Base-by-base conservation (phyloP, 2,329 filamentous ascomycete genomes). In the Cercospora berteroae region DNA sequence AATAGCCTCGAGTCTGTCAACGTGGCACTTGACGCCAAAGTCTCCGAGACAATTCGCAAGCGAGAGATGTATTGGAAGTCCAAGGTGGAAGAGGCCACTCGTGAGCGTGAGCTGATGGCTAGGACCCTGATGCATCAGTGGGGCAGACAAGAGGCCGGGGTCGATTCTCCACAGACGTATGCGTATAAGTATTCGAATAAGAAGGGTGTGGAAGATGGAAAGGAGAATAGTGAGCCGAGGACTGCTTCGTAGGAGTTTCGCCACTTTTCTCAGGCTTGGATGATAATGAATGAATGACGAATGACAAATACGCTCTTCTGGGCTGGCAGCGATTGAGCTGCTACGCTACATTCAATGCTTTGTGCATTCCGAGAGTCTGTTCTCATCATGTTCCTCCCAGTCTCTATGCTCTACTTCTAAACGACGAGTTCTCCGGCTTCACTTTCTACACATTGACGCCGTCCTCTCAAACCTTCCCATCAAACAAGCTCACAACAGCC, bases 401-500 rank as follows among this genome's bases (percentile, higher is more conserved):
- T 39, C 36, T 39, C 44, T 50, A 23, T 50, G 12, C 20, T 50
- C 48, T 52, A 27, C 23, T n/a, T n/a, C n/a, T n/a, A n/a, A n/a
- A n/a, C n/a, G n/a, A n/a, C n/a, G n/a, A n/a, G n/a, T n/a, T n/a
- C n/a, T n/a, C n/a, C n/a, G n/a, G n/a, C n/a, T n/a, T n/a, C n/a
- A n/a, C n/a, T n/a, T n/a, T n/a, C 20, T 52, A 4, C 16, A 52
- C 23, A 13, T 16, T 23, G 10, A 20, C 18, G 42, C 42, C n/a
- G 8, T 18, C 20, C 7, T 12, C 42, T 68, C 55, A 68, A 23
- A 62, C 66, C 77, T 91, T 91, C 0, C 91, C 91, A 73, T 90
- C 86, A 57, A 86, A 92, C 74, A 94, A 93, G 44, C 92, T 93
- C 7, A 96, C 89, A 16, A 98, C 93, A 6, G 94, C 94, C 92